phyloP scores from a whole-genome alignment of 2,329 filamentous ascomycete genomes.

The Berkeleyomyces rouxiae region DNA sequence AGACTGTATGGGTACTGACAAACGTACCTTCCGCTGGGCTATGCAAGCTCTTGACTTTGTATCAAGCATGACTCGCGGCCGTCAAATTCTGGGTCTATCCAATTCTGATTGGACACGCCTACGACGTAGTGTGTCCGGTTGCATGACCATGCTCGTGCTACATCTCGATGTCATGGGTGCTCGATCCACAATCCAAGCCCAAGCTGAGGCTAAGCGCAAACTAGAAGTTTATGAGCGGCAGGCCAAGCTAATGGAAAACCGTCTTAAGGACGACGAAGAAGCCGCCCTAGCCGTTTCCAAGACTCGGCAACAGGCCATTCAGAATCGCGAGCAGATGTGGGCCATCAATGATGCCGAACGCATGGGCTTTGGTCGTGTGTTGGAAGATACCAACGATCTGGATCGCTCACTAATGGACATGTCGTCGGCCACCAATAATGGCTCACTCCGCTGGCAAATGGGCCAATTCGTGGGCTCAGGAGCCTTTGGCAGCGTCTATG shows the following conservation, averaged over 20 bases:
- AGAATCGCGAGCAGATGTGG: constrained; percentile 60
- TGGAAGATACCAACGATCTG: constrained; percentile 90
- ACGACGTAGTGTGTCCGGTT: constrained; percentile 79
- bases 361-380: constrained; percentile 72
- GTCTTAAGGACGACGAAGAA: constrained; percentile 61
- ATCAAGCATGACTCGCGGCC: constrained; percentile 90
- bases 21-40: constrained; percentile 94
- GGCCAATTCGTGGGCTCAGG: constrained; percentile 96
- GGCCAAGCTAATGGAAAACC: constrained; percentile 59
- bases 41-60: constrained; percentile 90
- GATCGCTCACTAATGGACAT: constrained; percentile 88
- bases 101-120: constrained; percentile 75
- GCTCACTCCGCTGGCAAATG: constrained; percentile 94
- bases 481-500: constrained; percentile 94
- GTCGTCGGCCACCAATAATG: constrained; percentile 85
- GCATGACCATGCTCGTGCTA: constrained; percentile 92
- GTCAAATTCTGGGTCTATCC: constrained; percentile 79
- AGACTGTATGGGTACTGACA: constrained; percentile 83
- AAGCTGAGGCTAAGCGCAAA: constrained; percentile 70
- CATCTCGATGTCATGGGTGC: constrained; percentile 99
- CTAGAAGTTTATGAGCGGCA: constrained; percentile 62
- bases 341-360: constrained; percentile 69
- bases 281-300: constrained; percentile 58
- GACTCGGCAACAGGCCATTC: constrained; percentile 56
- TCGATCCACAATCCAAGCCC: constrained; percentile 77